Evolutionary conservation across 2,329 filamentous ascomycete species (phyloP).

Genomic region (Aureobasidium sp.): DNA sequence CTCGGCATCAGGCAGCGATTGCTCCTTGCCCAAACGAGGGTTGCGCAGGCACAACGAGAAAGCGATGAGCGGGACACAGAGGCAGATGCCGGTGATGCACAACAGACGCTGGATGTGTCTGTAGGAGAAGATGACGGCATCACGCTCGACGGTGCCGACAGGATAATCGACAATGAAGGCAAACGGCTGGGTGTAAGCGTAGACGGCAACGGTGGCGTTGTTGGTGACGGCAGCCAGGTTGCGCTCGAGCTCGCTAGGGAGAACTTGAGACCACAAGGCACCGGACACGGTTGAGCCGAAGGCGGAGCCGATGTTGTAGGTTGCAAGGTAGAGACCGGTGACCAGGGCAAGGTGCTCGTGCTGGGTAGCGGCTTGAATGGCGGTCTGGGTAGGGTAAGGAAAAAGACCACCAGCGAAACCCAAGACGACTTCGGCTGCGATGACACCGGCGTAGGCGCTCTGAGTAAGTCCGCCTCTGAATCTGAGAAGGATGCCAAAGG

Average conservation of each 20-base stretch:
- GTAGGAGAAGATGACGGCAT: constrained; percentile 40
- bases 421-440: constrained; percentile 36
- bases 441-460: constrained; percentile 40
- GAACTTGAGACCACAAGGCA: constrained; percentile 57
- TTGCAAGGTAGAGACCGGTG: constrained; percentile 54
- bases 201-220: constrained; percentile 35
- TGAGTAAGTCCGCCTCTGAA: constrained; percentile 28
- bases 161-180: constrained; percentile 33
- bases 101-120: constrained; percentile 41
- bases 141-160: constrained; percentile 39
- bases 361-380: constrained; percentile 29
- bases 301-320: constrained; percentile 47
- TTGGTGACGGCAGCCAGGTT: constrained; percentile 25
- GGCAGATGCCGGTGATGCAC: constrained; percentile 45
- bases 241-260: constrained; percentile 41
- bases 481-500: constrained; percentile 28
- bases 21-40: constrained; percentile 39
- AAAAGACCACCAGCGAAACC: constrained; percentile 26
- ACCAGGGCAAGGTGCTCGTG: constrained; percentile 53
- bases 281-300: constrained; percentile 47
- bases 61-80: constrained; percentile 40
- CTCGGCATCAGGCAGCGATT: constrained; percentile 40
- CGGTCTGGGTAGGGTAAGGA: constrained; percentile 29
- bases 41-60: constrained; percentile 43
- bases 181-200: constrained; percentile 40